Evolutionary conservation across 306 rosid species (phyloP).

Genomic region (Casuarina cunninghamiana): DNA sequence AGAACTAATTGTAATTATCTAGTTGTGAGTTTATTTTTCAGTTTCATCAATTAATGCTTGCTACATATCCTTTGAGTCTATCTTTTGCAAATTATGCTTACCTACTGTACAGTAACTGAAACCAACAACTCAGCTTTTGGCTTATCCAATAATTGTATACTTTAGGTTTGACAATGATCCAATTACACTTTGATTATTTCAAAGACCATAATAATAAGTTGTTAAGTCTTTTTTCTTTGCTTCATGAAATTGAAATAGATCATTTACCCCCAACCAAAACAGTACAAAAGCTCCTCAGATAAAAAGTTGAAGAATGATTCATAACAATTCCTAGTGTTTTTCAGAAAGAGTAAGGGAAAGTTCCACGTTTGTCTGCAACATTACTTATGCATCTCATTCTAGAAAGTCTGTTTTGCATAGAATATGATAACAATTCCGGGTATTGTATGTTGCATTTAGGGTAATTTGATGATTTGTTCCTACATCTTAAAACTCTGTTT

Average conservation of each 20-base stretch:
- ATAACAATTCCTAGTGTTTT: not conserved
- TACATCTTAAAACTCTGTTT: no score
- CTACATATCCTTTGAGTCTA: not conserved
- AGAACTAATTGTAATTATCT: not conserved
- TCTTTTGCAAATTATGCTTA: not conserved
- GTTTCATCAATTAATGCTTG: not conserved
- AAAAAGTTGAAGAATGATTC: not conserved
- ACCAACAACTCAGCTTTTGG: not conserved
- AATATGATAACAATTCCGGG: no score
- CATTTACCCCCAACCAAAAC: no score
- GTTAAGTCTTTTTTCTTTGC: no score
- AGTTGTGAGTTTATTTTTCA: not conserved
- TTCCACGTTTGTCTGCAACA: not conserved
- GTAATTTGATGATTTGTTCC: no score
- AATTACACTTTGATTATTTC: not conserved
- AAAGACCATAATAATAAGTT: not conserved
- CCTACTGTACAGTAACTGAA: not conserved
- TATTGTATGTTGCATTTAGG: no score
- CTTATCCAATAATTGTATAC: not conserved
- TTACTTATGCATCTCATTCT: not conserved
- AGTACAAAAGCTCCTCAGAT: not conserved
- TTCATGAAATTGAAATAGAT: no score
- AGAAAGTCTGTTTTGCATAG: no score
- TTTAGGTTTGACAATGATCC: not conserved
- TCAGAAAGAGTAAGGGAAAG: not conserved